Evolutionary conservation across 176 grass and related monocot species (phyloP).

Genomic region (Microstegium vimineum): DNA sequence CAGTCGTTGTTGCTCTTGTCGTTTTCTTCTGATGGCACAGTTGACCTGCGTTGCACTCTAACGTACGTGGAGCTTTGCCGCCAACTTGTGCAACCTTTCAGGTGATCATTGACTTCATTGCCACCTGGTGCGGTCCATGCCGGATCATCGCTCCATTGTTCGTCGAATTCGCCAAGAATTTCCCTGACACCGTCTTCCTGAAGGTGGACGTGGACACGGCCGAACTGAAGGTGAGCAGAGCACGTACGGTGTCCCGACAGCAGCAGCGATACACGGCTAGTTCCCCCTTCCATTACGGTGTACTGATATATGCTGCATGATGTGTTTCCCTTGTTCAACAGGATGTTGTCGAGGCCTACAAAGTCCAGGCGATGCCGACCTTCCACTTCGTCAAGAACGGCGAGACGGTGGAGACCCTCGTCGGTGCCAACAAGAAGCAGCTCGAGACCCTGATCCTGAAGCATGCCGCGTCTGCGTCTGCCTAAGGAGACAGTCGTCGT

Average conservation of each 20-base stretch:
- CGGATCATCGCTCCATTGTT: no score
- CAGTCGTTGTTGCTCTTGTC: not conserved
- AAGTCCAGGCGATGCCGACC: constrained; percentile 62
- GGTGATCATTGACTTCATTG: no score
- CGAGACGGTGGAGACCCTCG: constrained; percentile 8
- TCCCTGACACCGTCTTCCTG: no score
- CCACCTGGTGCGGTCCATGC: no score
- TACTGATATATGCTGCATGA: no score
- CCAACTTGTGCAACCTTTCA: no score
- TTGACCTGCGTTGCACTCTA: not conserved
- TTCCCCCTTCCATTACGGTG: not conserved
- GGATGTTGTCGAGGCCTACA: constrained; percentile 29
- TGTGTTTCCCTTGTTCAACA: constrained; percentile 3
- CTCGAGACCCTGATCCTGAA: constrained; percentile 14
- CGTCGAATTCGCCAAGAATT: no score
- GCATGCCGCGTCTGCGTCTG: not conserved
- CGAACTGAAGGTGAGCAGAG: no score
- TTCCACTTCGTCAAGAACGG: constrained; percentile 51
- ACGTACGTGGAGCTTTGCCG: not conserved
- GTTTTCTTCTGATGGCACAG: not conserved
- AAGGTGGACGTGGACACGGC: no score
- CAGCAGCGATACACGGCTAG: not conserved
- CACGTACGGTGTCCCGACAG: no score
- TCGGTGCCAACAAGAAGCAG: constrained; percentile 51
- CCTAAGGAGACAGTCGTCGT: constrained; percentile 5